Percentiles rank a stretch among this genome's conserved stretches.
Conservation (phyloP, 768 basidiomycete genomes). For the Crassisporium funariophilum region DNA sequence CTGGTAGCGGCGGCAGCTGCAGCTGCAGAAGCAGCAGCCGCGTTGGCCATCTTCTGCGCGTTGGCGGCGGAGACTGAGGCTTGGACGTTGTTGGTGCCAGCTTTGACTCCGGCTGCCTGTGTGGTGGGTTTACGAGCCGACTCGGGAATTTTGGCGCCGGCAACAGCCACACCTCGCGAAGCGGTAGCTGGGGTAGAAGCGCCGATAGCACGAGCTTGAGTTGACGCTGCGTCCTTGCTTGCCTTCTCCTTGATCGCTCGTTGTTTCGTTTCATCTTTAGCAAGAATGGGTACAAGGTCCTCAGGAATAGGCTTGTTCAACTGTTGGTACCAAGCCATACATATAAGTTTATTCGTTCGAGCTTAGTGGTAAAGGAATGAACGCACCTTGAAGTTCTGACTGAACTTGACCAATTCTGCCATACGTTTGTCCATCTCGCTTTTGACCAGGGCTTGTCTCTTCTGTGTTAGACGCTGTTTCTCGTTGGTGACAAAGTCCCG, state of each 20-base stretch:
- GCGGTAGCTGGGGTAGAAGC: slow-evolving; percentile 54
- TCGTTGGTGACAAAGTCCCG: slow-evolving; percentile 92
- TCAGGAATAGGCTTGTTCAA: slow-evolving; percentile 95
- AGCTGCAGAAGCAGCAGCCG: slow-evolving; percentile 14
- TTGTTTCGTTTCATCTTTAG: slow-evolving; percentile 93
- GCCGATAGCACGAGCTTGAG: slow-evolving; percentile 71
- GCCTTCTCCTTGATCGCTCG: slow-evolving; percentile 80
- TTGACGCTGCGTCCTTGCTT: slow-evolving; percentile 62
- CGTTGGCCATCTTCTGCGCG: slow-evolving; percentile 14
- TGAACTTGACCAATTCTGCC: slow-evolving; percentile 92
- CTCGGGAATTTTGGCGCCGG: slow-evolving; percentile 36
- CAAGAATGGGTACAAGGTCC: slow-evolving; percentile 88
- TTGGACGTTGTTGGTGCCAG: background rate
- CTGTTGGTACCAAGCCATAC: slow-evolving; percentile 37
- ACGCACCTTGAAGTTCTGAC: slow-evolving; percentile 87
- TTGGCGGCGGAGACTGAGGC: slow-evolving; percentile 25
- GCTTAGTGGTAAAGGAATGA: too few species aligned
- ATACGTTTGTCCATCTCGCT: slow-evolving; percentile 94
- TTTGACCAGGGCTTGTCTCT: slow-evolving; percentile 86
- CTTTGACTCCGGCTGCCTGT: background rate
- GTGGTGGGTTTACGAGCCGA: slow-evolving; percentile 28
- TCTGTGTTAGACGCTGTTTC: slow-evolving; percentile 86
- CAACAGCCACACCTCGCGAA: slow-evolving; percentile 43
- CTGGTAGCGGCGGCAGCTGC: slow-evolving; percentile 11
- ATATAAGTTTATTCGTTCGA: too few species aligned